Evolutionary conservation across 768 basidiomycete species (phyloP).

Genomic region (Tylopilus felleus): DNA sequence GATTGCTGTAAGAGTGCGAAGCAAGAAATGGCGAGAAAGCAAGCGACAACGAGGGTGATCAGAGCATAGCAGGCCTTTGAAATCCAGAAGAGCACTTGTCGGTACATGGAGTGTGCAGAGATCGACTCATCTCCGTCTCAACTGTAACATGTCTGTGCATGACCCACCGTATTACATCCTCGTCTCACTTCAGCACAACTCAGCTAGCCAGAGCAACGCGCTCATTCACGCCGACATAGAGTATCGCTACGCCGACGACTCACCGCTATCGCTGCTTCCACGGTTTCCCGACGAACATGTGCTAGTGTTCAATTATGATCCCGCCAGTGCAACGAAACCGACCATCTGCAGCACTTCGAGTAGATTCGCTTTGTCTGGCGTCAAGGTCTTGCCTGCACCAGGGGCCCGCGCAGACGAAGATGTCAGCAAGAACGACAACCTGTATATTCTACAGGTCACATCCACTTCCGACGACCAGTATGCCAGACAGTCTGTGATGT

Average conservation of each 20-base stretch:
- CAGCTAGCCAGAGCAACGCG: constrained; percentile 35
- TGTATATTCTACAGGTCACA: constrained; percentile 74
- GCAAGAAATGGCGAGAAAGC: constrained; percentile 61
- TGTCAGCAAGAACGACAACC: constrained; percentile 52
- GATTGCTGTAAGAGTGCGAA: constrained; percentile 68
- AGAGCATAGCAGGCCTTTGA: constrained; percentile 54
- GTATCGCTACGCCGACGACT: constrained; percentile 81
- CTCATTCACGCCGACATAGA: constrained; percentile 67
- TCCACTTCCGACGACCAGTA: constrained; percentile 46
- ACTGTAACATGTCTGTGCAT: constrained; percentile 5
- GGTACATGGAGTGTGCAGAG: constrained; percentile 12
- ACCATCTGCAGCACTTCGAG: constrained; percentile 50
- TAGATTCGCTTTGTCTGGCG: constrained; percentile 48
- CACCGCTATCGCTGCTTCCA: constrained; percentile 62
- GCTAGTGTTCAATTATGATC: constrained; percentile 68
- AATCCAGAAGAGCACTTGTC: constrained; percentile 44
- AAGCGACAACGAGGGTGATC: constrained; percentile 47
- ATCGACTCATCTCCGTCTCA: not conserved
- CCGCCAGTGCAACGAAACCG: constrained; percentile 37
- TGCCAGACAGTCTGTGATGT: constrained; percentile 1
- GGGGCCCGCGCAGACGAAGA: constrained; percentile 59
- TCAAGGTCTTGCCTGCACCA: constrained; percentile 71
- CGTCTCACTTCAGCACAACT: constrained; percentile 40
- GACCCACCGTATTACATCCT: constrained; percentile 66
- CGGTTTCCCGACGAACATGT: constrained; percentile 63